These are phyloP conservation scores for Aspergillus indologenus DNA, from an alignment of 495 filamentous ascomycete genomes.

Conservation along the genomic window DNA sequence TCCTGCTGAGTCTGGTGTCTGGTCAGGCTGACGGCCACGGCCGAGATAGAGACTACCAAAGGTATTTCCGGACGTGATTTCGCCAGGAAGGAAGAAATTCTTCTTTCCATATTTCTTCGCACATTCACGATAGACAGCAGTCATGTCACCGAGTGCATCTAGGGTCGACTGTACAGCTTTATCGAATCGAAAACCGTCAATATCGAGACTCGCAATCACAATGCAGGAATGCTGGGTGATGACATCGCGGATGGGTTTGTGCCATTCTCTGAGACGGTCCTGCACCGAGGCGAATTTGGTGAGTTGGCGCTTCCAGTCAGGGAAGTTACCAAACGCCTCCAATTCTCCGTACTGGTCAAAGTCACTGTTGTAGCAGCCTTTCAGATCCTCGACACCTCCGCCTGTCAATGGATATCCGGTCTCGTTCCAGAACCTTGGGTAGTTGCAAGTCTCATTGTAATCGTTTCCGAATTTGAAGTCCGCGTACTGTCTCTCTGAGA, in stretches of 20 bases:
- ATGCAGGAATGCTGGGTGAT: conserved; percentile 36
- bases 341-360: conserved; percentile 45
- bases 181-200: conserved; percentile 50
- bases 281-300: conserved; percentile 43
- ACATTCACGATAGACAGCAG: conserved; percentile 38
- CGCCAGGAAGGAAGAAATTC: conserved; percentile 51
- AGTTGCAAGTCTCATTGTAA: conserved; percentile 31
- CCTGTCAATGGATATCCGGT: conserved; percentile 38
- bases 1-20: conserved; percentile 30
- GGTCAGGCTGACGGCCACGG: conserved; percentile 35
- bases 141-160: conserved; percentile 44
- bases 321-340: conserved; percentile 41
- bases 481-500: conserved; percentile 37
- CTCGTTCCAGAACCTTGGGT: conserved; percentile 38
- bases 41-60: conserved; percentile 37
- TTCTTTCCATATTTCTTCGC: conserved; percentile 39
- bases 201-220: conserved; percentile 42
- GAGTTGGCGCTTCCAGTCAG: conserved; percentile 38
- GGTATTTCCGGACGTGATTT: conserved; percentile 41
- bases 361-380: conserved; percentile 39
- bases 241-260: conserved; percentile 30
- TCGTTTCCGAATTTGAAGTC: conserved; percentile 37
- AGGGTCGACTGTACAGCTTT: conserved; percentile 47
- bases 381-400: conserved; percentile 24
- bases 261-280: conserved; percentile 43